Base-by-base conservation (phyloP, 2,329 filamentous ascomycete genomes). In the Calonectria pteridis region DNA sequence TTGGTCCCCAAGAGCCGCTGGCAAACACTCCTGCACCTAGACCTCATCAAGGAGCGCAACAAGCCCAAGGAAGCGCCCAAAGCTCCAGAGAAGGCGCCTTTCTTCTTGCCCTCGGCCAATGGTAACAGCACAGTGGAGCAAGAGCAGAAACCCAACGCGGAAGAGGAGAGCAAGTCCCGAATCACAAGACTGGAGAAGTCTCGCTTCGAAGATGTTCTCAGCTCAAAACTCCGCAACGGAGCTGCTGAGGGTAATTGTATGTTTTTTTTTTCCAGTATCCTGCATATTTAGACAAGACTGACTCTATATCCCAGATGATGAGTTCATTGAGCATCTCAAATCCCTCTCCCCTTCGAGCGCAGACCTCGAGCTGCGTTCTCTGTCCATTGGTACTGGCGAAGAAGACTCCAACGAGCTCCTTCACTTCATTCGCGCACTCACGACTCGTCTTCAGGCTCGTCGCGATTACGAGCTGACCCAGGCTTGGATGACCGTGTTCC, bases 401-500 rank as follows among this genome's bases (percentile, higher is more conserved):
- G 81, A 88, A 77, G 81, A 89, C 73, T 85, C 91, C 75, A 91
- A 93, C 72, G 97, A 98, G 84, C 86, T 98, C 23, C 87, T 93
- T 0, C 89, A 92, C 67, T 99, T 99, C 82, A 92, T 98, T 66
- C 84, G 87, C n/a, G 95, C 95, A 1, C 85, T 99, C 70, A 97
- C 94, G 0, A 88, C 87, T 68, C 89, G 94, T 16, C 86, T 98
- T 67, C 85, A 87, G 53, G 87, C 91, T 65, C 92, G 93, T 76
- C 91, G 91, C 62, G 97, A 98, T 84, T 99, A 98, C 84, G 97
- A 99, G 85, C 89, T 99, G 49, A 94, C 95, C 20, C 96, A 98
- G 84, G 95, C 95, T 0, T 99, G 97, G 96, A 98, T 99, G 95
- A 93, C 94, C 2, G 96, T 98, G 1, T 98, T 98, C 81, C 83